These are phyloP conservation scores for Boletus rufocinnamomeus DNA, from an alignment of 768 basidiomycete genomes.

Conservation along the genomic window DNA sequence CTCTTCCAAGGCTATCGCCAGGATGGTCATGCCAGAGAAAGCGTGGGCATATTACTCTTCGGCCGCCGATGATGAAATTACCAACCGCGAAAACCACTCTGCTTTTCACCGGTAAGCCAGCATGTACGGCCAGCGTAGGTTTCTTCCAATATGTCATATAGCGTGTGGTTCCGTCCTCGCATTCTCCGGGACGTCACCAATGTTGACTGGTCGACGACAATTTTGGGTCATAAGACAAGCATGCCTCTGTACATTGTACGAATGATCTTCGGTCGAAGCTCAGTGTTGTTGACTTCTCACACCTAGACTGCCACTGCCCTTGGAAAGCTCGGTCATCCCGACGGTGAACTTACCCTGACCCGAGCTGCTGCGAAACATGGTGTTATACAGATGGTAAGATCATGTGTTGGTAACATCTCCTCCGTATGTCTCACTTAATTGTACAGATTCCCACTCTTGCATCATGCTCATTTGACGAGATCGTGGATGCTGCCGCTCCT, in stretches of 20 bases:
- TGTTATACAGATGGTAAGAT: constrained; percentile 68
- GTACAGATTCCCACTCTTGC: constrained; percentile 90
- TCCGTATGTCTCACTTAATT: background rate
- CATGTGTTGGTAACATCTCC: background rate
- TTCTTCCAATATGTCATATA: constrained; percentile 23
- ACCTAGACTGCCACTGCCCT: constrained; percentile 76
- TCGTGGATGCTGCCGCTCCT: constrained; percentile 81
- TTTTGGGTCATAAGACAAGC: constrained; percentile 71
- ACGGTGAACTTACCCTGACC: constrained; percentile 91
- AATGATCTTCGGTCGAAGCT: background rate
- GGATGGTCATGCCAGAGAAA: constrained; percentile 76
- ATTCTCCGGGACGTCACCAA: constrained; percentile 80
- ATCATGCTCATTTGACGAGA: constrained; percentile 94
- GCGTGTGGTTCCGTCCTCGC: constrained; percentile 90
- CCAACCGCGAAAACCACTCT: constrained; percentile 83
- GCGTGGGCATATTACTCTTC: constrained; percentile 98
- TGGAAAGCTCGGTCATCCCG: constrained; percentile 94
- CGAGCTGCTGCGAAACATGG: constrained; percentile 81
- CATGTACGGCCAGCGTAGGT: background rate
- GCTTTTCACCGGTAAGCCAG: constrained; percentile 78
- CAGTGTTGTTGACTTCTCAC: constrained; percentile 9
- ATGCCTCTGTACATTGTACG: constrained; percentile 84
- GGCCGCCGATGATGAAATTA: constrained; percentile 96
- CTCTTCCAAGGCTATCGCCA: constrained; percentile 71
- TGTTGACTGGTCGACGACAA: constrained; percentile 84